phyloP scores from a whole-genome alignment of 2,329 filamentous ascomycete genomes.

The Aschersonia sp. region DNA sequence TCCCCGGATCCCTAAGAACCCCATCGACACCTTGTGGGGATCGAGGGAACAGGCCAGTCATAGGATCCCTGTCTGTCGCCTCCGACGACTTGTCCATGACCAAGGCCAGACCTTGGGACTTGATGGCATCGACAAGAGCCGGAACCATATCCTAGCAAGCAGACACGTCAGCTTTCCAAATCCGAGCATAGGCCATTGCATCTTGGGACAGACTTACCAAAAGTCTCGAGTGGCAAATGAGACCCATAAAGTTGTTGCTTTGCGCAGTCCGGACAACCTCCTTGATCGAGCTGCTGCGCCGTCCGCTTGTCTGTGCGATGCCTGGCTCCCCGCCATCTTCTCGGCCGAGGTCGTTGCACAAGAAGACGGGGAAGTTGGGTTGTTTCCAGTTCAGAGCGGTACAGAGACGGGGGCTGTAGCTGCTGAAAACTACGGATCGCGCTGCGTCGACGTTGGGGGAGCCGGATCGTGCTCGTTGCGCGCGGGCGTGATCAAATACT shows the following conservation, averaged over 20 bases:
- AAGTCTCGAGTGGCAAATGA: slow-evolving; percentile 78
- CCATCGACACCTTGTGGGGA: slow-evolving; percentile 78
- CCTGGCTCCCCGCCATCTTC: slow-evolving; percentile 30
- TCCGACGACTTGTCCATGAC: slow-evolving; percentile 74
- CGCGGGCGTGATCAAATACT: slow-evolving; percentile 82
- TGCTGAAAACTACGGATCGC: slow-evolving; percentile 84
- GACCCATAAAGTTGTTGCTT: slow-evolving; percentile 95
- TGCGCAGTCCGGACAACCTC: slow-evolving; percentile 87
- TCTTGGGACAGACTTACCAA: slow-evolving; percentile 46
- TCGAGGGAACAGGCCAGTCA: slow-evolving; percentile 38
- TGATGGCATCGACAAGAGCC: slow-evolving; percentile 82
- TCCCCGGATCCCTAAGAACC: slow-evolving; percentile 69
- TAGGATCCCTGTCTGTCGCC: slow-evolving; percentile 20
- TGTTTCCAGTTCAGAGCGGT: slow-evolving; percentile 98
- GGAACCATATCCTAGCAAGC: slow-evolving; percentile 73
- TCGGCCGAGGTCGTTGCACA: slow-evolving; percentile 81
- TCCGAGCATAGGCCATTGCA: too few relatives aligned
- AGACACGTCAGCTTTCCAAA: slow-evolving; percentile 4
- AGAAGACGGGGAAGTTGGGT: slow-evolving; percentile 89
- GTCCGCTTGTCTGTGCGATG: slow-evolving; percentile 41
- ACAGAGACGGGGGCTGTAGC: slow-evolving; percentile 80
- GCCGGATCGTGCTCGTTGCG: slow-evolving; percentile 45
- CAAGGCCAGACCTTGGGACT: slow-evolving; percentile 81
- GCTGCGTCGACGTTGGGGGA: slow-evolving; percentile 60
- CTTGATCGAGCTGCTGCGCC: slow-evolving; percentile 74